A percentile compares a stretch with the other conserved stretches of the same genome.
These are phyloP conservation scores for Basipetospora sp. DNA, from an alignment of 2,329 filamentous ascomycete genomes.

Conservation along the genomic window DNA sequence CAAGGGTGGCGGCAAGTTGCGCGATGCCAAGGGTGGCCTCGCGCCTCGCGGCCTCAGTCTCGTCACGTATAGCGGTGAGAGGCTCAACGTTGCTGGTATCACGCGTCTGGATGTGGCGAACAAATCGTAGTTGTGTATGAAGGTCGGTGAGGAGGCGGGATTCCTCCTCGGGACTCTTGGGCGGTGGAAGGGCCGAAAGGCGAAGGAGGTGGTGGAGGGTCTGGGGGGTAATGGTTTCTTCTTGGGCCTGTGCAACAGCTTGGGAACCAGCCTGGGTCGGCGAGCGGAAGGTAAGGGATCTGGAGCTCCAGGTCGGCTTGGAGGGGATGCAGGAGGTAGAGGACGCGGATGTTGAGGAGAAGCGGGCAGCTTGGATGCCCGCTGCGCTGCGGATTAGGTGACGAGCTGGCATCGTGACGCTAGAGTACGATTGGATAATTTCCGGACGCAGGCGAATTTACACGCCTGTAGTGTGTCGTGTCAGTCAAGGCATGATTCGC, in stretches of 20 bases:
- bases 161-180: constrained; percentile 48
- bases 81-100: constrained; percentile 61
- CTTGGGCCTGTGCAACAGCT: background rate
- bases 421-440: too few relatives aligned
- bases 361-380: constrained; percentile 2
- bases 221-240: constrained; percentile 37
- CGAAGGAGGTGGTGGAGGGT: constrained; percentile 64
- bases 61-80: constrained; percentile 66
- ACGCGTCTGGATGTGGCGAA: constrained; percentile 66
- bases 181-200: constrained; percentile 72
- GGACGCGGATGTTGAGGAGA: constrained; percentile 3
- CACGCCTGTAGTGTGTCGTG: too few relatives aligned
- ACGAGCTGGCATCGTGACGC: too few relatives aligned
- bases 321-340: constrained; percentile 38
- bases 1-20: constrained; percentile 40
- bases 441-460: too few relatives aligned
- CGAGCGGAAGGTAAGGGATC: constrained; percentile 35
- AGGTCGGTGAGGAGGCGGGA: constrained; percentile 58
- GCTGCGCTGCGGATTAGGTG: background rate
- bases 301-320: constrained; percentile 70
- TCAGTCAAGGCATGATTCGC: too few relatives aligned
- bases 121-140: constrained; percentile 73
- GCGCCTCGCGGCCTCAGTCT: constrained; percentile 47
- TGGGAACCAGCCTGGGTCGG: constrained; percentile 12
- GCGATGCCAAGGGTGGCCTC: constrained; percentile 46